A percentile compares a stretch with the other conserved stretches of the same genome.
phyloP scores from a whole-genome alignment of 768 basidiomycete species.

The Lentinula lateritia region DNA sequence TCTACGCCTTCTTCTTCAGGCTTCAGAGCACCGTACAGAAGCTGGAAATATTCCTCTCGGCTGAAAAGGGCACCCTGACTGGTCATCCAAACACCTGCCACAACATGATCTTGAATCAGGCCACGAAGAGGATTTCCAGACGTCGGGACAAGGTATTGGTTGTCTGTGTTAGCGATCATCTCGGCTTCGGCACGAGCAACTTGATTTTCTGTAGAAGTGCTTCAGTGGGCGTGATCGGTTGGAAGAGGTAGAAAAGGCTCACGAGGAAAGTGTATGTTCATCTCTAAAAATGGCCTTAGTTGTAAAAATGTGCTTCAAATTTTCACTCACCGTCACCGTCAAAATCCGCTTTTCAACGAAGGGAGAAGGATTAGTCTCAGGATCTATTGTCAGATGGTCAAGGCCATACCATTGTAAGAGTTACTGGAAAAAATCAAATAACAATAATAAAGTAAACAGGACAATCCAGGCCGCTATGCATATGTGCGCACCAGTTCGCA shows the following conservation, averaged over 20 bases:
- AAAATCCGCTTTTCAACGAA: slow-evolving; percentile 61
- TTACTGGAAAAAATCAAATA: slow-evolving; percentile 48
- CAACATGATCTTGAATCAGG: slow-evolving; percentile 97
- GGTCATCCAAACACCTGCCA: slow-evolving; percentile 99
- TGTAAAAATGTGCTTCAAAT: neutral
- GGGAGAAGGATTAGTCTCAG: slow-evolving; percentile 3
- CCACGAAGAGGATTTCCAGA: slow-evolving; percentile 97
- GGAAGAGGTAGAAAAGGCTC: slow-evolving; percentile 21
- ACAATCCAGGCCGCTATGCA: slow-evolving; percentile 1
- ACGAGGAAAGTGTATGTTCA: slow-evolving; percentile 99
- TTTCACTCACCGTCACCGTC: slow-evolving; percentile 73
- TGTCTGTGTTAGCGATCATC: slow-evolving; percentile 95
- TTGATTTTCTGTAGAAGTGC: slow-evolving; percentile 66
- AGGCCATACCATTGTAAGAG: slow-evolving; percentile 83
- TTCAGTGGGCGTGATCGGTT: neutral
- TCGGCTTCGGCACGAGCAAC: slow-evolving; percentile 91
- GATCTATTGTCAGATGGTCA: neutral
- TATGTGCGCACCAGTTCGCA: slow-evolving; percentile 80
- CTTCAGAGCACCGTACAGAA: slow-evolving; percentile 89
- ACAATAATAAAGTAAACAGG: neutral
- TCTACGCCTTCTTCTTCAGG: slow-evolving; percentile 73
- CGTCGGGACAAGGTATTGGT: slow-evolving; percentile 98
- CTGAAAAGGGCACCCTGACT: slow-evolving; percentile 92
- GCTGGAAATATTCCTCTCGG: slow-evolving; percentile 92
- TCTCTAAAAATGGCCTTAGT: slow-evolving; percentile 52